These are phyloP conservation scores for Leishmania aethiopica DNA, from an alignment of 208 protist genomes.

Conservation along the genomic window DNA sequence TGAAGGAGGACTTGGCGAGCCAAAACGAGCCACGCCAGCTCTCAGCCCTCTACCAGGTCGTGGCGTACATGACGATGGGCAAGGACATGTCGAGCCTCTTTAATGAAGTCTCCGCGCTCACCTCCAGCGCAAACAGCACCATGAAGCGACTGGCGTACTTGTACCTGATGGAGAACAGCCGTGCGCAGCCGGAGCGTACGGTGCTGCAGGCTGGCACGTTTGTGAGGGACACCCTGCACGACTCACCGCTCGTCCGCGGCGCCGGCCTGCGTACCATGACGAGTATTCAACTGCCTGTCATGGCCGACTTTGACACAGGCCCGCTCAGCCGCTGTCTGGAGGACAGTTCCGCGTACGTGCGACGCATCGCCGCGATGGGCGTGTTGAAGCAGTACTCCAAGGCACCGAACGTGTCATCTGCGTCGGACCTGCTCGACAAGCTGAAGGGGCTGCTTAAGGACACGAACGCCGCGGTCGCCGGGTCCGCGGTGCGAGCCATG, in stretches of 20 bases:
- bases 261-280: slow-evolving; percentile 99
- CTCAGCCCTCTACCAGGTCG: slow-evolving; percentile 96
- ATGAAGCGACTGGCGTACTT: slow-evolving; percentile 99
- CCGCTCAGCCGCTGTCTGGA: slow-evolving; percentile 93
- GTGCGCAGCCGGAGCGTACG: slow-evolving; percentile 96
- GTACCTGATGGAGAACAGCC: slow-evolving; percentile 99
- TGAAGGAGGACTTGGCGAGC: slow-evolving; percentile 90
- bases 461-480: slow-evolving; percentile 97
- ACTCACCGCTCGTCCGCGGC: slow-evolving; percentile 97
- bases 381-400: slow-evolving; percentile 98
- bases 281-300: slow-evolving; percentile 96
- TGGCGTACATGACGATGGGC: slow-evolving; percentile 98
- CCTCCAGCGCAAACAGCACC: slow-evolving; percentile 95
- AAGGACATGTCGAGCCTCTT: slow-evolving; percentile 97
- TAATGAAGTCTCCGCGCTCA: slow-evolving; percentile 95
- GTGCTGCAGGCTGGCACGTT: slow-evolving; percentile 98
- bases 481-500: slow-evolving; percentile 96
- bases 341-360: slow-evolving; percentile 98
- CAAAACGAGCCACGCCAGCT: slow-evolving; percentile 91
- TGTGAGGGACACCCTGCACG: slow-evolving; percentile 94
- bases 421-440: slow-evolving; percentile 88
- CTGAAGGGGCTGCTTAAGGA: slow-evolving; percentile 95
- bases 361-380: slow-evolving; percentile 97
- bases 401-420: slow-evolving; percentile 84
- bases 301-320: slow-evolving; percentile 97